phyloP scores from a whole-genome alignment of 2,329 filamentous ascomycete genomes.

The Aspergillus pseudoglaucus region DNA sequence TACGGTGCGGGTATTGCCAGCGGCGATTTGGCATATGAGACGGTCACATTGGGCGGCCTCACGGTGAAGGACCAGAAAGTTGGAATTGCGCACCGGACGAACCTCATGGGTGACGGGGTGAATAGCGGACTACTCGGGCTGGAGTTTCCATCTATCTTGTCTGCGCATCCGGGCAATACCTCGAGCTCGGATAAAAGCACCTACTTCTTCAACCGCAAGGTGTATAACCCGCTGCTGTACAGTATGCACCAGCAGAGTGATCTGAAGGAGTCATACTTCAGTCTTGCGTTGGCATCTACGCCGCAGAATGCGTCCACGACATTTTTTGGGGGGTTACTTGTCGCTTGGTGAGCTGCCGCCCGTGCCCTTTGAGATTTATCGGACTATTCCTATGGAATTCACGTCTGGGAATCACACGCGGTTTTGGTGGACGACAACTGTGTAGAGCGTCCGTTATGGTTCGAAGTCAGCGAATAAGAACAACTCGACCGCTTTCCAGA shows the following conservation, averaged over 20 bases:
- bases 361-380: conserved; percentile 34
- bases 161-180: conserved; percentile 23
- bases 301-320: conserved; percentile 11
- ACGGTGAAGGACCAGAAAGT: conserved; percentile 39
- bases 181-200: conserved; percentile 10
- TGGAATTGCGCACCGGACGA: conserved; percentile 40
- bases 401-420: conserved; percentile 20
- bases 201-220: conserved; percentile 16
- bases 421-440: conserved; percentile 34
- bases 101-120: conserved; percentile 40
- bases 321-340: conserved; percentile 41
- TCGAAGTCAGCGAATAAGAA: conserved; percentile 5
- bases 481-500: conserved; percentile 29
- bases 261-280: conserved; percentile 42
- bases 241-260: conserved; percentile 40
- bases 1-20: conserved; percentile 19
- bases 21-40: conserved; percentile 17
- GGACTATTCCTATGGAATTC: conserved; percentile 16
- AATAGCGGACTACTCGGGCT: conserved; percentile 48
- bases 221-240: conserved; percentile 48
- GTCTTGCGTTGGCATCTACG: conserved; percentile 41
- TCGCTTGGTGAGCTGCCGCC: conserved; percentile 47
- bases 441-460: conserved; percentile 24
- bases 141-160: conserved; percentile 45
- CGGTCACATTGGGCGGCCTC: conserved; percentile 38